phyloP scores from a whole-genome alignment of 208 protist species.

The Wallacemonas sp. region DNA sequence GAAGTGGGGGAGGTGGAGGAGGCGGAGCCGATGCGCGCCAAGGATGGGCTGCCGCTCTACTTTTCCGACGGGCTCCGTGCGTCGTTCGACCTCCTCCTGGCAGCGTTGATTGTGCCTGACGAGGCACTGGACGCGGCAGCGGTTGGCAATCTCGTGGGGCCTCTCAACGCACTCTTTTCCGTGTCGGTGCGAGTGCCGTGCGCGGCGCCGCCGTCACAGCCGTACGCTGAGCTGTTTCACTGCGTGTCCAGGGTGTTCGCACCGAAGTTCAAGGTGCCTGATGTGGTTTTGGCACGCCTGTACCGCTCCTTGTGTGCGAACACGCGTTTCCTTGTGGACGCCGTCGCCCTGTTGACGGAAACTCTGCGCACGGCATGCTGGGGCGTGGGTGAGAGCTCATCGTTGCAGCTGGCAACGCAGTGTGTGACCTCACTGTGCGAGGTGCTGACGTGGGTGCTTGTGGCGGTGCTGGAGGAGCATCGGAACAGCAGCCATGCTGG shows the following conservation, averaged over 20 bases:
- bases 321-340: conserved; percentile 4
- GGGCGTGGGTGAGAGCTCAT: not conserved
- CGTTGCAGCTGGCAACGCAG: not conserved
- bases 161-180: conserved; percentile 1
- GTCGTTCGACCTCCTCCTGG: not conserved
- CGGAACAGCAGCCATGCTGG: not conserved
- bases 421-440: conserved; percentile 11
- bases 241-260: conserved; percentile 3
- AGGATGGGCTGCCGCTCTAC: conserved; percentile 13
- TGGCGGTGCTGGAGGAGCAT: conserved; percentile 11
- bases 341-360: not conserved
- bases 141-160: conserved; percentile 8
- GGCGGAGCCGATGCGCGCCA: conserved; percentile 6
- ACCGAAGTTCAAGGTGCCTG: not conserved
- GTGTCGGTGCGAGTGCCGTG: not conserved
- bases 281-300: not conserved
- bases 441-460: conserved; percentile 13
- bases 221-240: not conserved
- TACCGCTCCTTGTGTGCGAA: conserved; percentile 5
- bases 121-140: not conserved
- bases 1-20: not conserved
- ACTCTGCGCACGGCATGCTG: not conserved
- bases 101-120: conserved; percentile 1
- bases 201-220: not conserved
- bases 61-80: conserved; percentile 4